phyloP scores from a whole-genome alignment of 331 rosid genomes.

The Stylosanthes scabra region DNA sequence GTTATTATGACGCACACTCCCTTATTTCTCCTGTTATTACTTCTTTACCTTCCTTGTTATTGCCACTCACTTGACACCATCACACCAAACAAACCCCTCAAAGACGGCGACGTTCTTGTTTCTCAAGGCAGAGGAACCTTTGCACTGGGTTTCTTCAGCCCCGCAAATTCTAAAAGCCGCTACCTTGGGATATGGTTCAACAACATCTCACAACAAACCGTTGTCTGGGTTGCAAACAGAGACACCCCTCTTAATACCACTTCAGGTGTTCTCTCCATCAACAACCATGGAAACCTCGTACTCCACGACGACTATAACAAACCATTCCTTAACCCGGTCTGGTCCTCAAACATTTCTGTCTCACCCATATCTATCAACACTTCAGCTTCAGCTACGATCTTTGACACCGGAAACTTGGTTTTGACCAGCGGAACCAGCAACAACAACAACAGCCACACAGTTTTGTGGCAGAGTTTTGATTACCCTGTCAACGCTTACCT shows the following conservation, averaged over 20 bases:
- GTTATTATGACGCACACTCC: no score
- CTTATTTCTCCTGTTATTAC: not conserved
- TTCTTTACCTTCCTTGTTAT: constrained; percentile 1
- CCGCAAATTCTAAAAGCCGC: constrained; percentile 47
- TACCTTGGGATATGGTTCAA: constrained; percentile 74
- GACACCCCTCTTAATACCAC: constrained; percentile 50
- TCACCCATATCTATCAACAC: not conserved
- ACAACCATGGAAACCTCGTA: constrained; percentile 29
- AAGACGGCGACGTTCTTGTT: constrained; percentile 51
- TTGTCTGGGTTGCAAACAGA: constrained; percentile 77
- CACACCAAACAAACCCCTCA: constrained; percentile 29
- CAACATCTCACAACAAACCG: constrained; percentile 32
- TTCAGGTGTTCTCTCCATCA: constrained; percentile 44
- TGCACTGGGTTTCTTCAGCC: constrained; percentile 61
- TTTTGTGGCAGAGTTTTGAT: constrained; percentile 49
- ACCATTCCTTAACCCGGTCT: constrained; percentile 15
- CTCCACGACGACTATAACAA: no score
- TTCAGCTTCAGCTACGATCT: constrained; percentile 33
- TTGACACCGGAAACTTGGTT: constrained; percentile 37
- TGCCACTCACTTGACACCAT: constrained; percentile 35
- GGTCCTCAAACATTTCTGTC: constrained; percentile 39
- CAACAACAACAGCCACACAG: not conserved
- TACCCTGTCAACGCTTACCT: constrained; percentile 42
- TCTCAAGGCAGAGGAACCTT: constrained; percentile 40
- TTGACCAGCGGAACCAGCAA: constrained; percentile 9